Evolutionary conservation across 2,329 filamentous ascomycete genomes (phyloP), one percentile per base, ranked within the genome.

Genomic region (Fusarium falciforme): DNA sequence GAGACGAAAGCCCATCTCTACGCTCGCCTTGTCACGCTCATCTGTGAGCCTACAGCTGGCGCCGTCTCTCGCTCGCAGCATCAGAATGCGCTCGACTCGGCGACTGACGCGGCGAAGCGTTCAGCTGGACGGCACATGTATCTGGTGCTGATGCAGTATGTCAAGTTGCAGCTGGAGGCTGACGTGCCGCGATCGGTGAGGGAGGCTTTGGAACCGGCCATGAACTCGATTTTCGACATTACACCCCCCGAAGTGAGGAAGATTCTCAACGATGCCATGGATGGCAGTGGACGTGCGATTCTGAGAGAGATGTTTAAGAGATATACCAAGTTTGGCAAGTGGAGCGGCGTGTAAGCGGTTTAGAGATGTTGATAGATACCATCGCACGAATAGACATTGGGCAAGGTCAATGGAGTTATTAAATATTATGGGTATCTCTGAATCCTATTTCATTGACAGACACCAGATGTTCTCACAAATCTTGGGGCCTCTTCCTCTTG

Each of bases 321-420:
- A 79, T 92, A 90, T 79, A 85, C 85, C 78, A 89, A 86, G 81
- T 91, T 91, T 83, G 90, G 90, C 47, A 91, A 90, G 83, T 92
- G 90, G 89, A 89, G 82, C 61, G 89, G 89, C 36, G 85, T 90
- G 27, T 90, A 84, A 73, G 61, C 52, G 31, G 31, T 11, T 63
- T 64, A 61, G 54, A 75, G 60, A 61, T 60, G 42, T 55, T 64
- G 60, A 72, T 68, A 67, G 64, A 78, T 74, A 78, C 70, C 71
- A 73, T 8, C 31, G 14, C 36, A 61, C 55, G 22, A 61, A 61
- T 64, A 70, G 67, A 70, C 40, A 61, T 31, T 42, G 59, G 59
- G 66, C 52, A 69, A 68, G 44, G 16, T 54, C 40, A 38, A 52
- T 49, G 44, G 35, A 44, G 58, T 68, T 64, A 70, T 69, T 77